Evolutionary conservation across 2,329 filamentous ascomycete species (phyloP).

Genomic region (Colletotrichum sp.): DNA sequence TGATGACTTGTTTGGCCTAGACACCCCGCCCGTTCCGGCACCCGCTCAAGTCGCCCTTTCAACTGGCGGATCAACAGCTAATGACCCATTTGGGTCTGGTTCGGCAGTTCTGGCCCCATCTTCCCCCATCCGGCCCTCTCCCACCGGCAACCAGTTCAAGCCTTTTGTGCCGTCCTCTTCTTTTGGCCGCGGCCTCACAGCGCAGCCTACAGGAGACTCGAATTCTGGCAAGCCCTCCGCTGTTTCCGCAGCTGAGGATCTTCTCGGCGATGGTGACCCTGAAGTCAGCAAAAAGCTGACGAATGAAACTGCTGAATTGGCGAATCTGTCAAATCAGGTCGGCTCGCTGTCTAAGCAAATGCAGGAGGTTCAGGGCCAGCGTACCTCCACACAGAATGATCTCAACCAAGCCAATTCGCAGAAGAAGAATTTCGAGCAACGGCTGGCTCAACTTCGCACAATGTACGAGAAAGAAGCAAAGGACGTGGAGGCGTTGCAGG

Average conservation of each 20-base stretch:
- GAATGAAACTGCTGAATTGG: slow-evolving; percentile 88
- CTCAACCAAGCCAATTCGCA: slow-evolving; percentile 82
- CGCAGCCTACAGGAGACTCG: slow-evolving; percentile 75
- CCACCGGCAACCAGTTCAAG: slow-evolving; percentile 70
- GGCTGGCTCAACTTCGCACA: slow-evolving; percentile 82
- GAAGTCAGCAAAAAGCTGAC: slow-evolving; percentile 89
- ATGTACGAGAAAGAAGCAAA: slow-evolving; percentile 95
- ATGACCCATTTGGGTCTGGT: slow-evolving; percentile 67
- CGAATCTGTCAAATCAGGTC: slow-evolving; percentile 95
- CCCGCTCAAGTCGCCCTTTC: slow-evolving; percentile 66
- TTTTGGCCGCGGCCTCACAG: slow-evolving; percentile 83
- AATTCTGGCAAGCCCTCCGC: slow-evolving; percentile 45
- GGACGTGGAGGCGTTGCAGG: slow-evolving; percentile 83
- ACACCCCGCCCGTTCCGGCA: slow-evolving; percentile 56
- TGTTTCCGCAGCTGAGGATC: slow-evolving; percentile 71
- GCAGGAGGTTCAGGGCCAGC: slow-evolving; percentile 88
- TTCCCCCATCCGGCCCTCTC: slow-evolving; percentile 58
- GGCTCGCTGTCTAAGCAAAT: slow-evolving; percentile 90
- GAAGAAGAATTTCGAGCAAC: slow-evolving; percentile 91
- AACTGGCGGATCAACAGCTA: slow-evolving; percentile 74
- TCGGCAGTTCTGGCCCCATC: slow-evolving; percentile 51
- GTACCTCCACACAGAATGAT: slow-evolving; percentile 79
- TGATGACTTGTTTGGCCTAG: slow-evolving; percentile 92
- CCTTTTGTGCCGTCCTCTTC: slow-evolving; percentile 92
- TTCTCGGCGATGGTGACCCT: slow-evolving; percentile 88